Conservation (phyloP, 768 basidiomycete species). For the Thelephora ganbajun region DNA sequence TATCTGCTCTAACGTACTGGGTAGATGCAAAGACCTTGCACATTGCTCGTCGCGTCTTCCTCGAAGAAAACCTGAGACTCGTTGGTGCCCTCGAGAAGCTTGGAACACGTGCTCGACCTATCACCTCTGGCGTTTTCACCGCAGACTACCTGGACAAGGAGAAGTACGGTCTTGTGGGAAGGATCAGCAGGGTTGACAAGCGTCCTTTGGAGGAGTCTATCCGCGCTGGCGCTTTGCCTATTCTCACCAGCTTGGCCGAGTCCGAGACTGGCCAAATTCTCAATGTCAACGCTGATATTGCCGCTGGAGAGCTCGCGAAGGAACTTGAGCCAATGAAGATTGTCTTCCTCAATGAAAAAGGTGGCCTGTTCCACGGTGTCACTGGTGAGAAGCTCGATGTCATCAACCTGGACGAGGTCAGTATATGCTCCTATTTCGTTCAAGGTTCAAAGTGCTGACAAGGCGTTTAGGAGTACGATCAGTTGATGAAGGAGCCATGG, state of each 20-base stretch:
- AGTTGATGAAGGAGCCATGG: conserved; percentile 96
- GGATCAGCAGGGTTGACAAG: conserved; percentile 91
- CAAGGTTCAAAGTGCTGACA: not conserved
- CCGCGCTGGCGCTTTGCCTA: conserved; percentile 89
- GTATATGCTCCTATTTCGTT: conserved; percentile 6
- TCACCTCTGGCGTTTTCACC: conserved; percentile 95
- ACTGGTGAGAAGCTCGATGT: conserved; percentile 92
- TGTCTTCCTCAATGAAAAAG: conserved; percentile 96
- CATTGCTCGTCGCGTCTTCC: conserved; percentile 90
- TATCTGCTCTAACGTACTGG: not conserved
- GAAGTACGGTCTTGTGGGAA: conserved; percentile 93
- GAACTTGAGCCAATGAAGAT: conserved; percentile 98
- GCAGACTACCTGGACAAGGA: conserved; percentile 91
- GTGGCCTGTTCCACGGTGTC: conserved; percentile 94
- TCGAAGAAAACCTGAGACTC: conserved; percentile 93
- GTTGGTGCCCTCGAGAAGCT: conserved; percentile 87
- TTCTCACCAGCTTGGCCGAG: conserved; percentile 90
- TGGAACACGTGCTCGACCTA: conserved; percentile 93
- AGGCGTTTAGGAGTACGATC: conserved; percentile 70
- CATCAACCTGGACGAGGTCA: conserved; percentile 93
- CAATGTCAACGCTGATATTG: conserved; percentile 98
- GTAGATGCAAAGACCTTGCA: conserved; percentile 87
- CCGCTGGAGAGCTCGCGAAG: conserved; percentile 94
- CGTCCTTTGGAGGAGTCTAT: conserved; percentile 94
- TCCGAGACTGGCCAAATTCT: conserved; percentile 94